Percentiles rank a stretch among this genome's conserved stretches.
These are phyloP conservation scores for Phytophthora gonapodyides DNA, from an alignment of 352 stramenopile genomes.

Conservation along the genomic window DNA sequence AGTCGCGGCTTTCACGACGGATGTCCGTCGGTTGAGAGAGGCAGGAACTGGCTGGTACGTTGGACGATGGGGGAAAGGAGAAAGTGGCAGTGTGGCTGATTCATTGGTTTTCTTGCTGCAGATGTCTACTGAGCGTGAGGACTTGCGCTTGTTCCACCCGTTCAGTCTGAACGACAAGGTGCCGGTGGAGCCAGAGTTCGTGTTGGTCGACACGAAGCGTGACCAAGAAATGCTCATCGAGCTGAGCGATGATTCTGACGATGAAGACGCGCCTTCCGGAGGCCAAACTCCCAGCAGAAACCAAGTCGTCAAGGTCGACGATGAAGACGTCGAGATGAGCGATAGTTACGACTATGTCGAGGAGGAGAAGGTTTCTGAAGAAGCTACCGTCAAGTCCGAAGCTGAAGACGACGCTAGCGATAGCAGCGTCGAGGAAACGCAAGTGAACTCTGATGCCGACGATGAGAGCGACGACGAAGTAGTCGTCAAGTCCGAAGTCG, in stretches of 20 bases:
- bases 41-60: slow-evolving; percentile 62
- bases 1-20: slow-evolving; percentile 38
- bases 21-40: slow-evolving; percentile 38
- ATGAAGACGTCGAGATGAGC: slow-evolving; percentile 14
- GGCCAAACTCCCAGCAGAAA: slow-evolving; percentile 1
- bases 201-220: slow-evolving; percentile 38
- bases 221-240: slow-evolving; percentile 23
- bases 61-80: not conserved
- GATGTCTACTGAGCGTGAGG: slow-evolving; percentile 45
- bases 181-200: slow-evolving; percentile 31
- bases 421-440: too few species aligned
- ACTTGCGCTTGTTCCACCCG: slow-evolving; percentile 37
- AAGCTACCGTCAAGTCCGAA: slow-evolving; percentile 14
- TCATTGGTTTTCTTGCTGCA: slow-evolving; percentile 17
- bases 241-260: slow-evolving; percentile 10
- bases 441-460: slow-evolving; percentile 12
- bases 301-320: slow-evolving; percentile 7
- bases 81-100: slow-evolving; percentile 5
- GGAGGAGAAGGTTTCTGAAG: slow-evolving; percentile 12
- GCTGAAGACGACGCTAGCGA: too few species aligned
- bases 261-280: not conserved
- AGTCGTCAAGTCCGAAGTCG: slow-evolving; percentile 1
- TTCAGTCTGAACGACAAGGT: slow-evolving; percentile 35
- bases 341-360: slow-evolving; percentile 1
- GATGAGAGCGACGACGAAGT: not conserved